Evolutionary conservation across 2,329 filamentous ascomycete genomes (phyloP).

Genomic region (Xylariaceae sp.): DNA sequence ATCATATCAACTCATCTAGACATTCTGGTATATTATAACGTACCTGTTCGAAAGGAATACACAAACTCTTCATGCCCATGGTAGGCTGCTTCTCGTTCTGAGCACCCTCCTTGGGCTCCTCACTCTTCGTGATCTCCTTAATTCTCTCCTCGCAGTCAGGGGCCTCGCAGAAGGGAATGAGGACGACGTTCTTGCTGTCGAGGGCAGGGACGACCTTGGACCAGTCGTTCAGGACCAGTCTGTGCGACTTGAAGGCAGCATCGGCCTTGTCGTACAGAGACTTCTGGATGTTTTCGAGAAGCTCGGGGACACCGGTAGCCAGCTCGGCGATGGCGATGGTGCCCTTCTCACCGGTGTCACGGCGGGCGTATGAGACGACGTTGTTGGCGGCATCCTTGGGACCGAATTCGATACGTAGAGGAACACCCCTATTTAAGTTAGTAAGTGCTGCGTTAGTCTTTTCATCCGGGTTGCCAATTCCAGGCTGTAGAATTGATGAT

Average conservation of each 20-base stretch:
- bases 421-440: conserved; percentile 55
- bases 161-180: conserved; percentile 85
- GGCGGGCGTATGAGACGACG: conserved; percentile 78
- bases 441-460: neutral
- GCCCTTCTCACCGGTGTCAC: conserved; percentile 80
- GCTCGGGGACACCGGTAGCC: conserved; percentile 64
- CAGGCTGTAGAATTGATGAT: neutral
- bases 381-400: conserved; percentile 87
- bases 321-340: conserved; percentile 73
- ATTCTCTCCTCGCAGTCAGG: conserved; percentile 85
- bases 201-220: conserved; percentile 84
- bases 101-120: conserved; percentile 53
- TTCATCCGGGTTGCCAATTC: neutral
- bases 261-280: conserved; percentile 78
- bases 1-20: conserved; percentile 33
- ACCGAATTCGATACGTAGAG: conserved; percentile 89
- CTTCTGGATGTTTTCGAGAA: conserved; percentile 84
- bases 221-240: conserved; percentile 79
- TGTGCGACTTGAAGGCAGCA: conserved; percentile 70
- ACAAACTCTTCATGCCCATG: conserved; percentile 66
- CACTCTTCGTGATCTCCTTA: conserved; percentile 84
- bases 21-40: conserved; percentile 33
- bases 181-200: conserved; percentile 84
- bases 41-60: conserved; percentile 70
- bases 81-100: conserved; percentile 50